These are phyloP conservation scores for Ramalina intermedia DNA, from an alignment of 495 filamentous ascomycete genomes.

Conservation along the genomic window DNA sequence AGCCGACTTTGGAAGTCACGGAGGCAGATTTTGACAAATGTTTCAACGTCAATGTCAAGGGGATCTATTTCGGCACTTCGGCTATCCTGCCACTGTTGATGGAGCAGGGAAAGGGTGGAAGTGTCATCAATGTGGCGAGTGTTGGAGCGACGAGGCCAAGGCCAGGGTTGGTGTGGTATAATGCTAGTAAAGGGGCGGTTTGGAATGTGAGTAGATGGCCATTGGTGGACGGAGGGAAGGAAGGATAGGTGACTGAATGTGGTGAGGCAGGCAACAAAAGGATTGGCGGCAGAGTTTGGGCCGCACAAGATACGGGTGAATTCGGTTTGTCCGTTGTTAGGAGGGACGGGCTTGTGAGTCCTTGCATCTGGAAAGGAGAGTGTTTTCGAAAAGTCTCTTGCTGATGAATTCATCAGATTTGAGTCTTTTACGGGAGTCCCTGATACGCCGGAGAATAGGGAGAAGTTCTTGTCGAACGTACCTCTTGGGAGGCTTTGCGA, in stretches of 20 bases:
- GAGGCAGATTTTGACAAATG: conserved; percentile 52
- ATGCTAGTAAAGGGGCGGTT: conserved; percentile 52
- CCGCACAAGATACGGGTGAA: conserved; percentile 52
- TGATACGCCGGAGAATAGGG: conserved; percentile 53
- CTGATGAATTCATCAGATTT: conserved; percentile 21
- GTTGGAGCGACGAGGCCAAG: conserved; percentile 48
- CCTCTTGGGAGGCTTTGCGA: conserved; percentile 51
- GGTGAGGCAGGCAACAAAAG: conserved; percentile 37
- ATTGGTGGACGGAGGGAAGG: too few relatives aligned
- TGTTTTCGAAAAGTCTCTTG: neutral
- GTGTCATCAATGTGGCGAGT: conserved; percentile 52
- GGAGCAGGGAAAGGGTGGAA: conserved; percentile 41
- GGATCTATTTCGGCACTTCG: conserved; percentile 40
- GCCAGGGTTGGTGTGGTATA: conserved; percentile 59
- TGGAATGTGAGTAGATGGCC: conserved; percentile 31
- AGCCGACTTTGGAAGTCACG: conserved; percentile 46
- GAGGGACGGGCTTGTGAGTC: conserved; percentile 40
- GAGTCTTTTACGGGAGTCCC: conserved; percentile 49
- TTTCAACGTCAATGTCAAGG: conserved; percentile 52
- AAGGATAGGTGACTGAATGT: neutral
- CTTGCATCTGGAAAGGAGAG: neutral
- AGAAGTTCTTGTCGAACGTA: conserved; percentile 51
- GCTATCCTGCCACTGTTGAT: conserved; percentile 40
- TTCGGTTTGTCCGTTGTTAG: conserved; percentile 45
- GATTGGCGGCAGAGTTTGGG: conserved; percentile 54